These are phyloP conservation scores for Potentilla sterilis DNA, from an alignment of 306 rosid species.

Conservation along the genomic window DNA sequence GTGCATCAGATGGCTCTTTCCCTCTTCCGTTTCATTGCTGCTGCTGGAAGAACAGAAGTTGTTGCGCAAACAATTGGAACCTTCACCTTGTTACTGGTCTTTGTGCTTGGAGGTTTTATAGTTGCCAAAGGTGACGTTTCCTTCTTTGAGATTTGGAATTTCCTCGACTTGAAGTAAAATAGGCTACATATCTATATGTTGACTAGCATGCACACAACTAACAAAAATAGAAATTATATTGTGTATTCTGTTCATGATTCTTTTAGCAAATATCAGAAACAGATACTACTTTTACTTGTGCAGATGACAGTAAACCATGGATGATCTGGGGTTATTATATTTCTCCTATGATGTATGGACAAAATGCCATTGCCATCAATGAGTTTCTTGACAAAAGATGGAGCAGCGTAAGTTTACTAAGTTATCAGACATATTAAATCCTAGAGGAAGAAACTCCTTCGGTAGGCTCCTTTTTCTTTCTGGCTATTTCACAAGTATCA, in stretches of 20 bases:
- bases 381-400: slow-evolving; percentile 76
- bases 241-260: background rate
- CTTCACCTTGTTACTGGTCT: slow-evolving; percentile 41
- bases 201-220: background rate
- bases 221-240: background rate
- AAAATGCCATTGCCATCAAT: slow-evolving; percentile 57
- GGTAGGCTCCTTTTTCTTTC: slow-evolving; percentile 1
- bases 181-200: background rate
- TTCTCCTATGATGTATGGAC: slow-evolving; percentile 83
- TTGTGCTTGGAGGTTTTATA: slow-evolving; percentile 63
- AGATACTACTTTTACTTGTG: background rate
- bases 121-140: slow-evolving; percentile 42
- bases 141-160: background rate
- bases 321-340: slow-evolving; percentile 66
- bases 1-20: slow-evolving; percentile 68
- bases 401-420: slow-evolving; percentile 62
- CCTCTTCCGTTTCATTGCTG: slow-evolving; percentile 58
- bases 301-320: slow-evolving; percentile 61
- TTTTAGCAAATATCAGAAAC: background rate
- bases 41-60: slow-evolving; percentile 50
- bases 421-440: slow-evolving; percentile 21
- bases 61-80: slow-evolving; percentile 47
- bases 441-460: background rate
- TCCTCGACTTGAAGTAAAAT: background rate
- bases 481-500: slow-evolving; percentile 20